phyloP scores from a whole-genome alignment of 805 yeast genomes.

The Nakazawaea ambrosiae region DNA sequence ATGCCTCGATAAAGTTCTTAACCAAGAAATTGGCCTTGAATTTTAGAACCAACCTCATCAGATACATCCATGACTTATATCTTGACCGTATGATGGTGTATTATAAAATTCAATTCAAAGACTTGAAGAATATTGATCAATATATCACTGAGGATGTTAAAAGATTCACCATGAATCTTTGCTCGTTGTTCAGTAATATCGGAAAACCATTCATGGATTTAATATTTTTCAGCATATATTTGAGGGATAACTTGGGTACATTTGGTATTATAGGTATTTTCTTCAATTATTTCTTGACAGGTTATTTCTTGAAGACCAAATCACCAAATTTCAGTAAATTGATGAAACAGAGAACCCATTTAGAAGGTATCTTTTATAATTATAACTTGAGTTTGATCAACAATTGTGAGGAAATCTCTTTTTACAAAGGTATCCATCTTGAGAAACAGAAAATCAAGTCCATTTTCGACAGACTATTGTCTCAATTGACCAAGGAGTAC shows the following conservation, averaged over 20 bases:
- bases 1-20: constrained; percentile 79
- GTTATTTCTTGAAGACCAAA: constrained; percentile 58
- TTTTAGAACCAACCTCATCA: constrained; percentile 74
- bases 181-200: constrained; percentile 77
- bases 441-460: constrained; percentile 62
- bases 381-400: constrained; percentile 79
- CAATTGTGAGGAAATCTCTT: constrained; percentile 90
- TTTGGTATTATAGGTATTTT: constrained; percentile 81
- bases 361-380: constrained; percentile 86
- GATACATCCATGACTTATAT: constrained; percentile 88
- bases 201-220: constrained; percentile 91
- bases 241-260: constrained; percentile 80
- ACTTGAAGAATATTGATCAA: constrained; percentile 68
- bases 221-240: constrained; percentile 74
- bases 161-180: constrained; percentile 72
- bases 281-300: constrained; percentile 73
- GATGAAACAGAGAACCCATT: constrained; percentile 62
- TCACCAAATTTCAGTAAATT: constrained; percentile 85
- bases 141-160: constrained; percentile 81
- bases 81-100: constrained; percentile 75
- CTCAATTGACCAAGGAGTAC: constrained; percentile 27
- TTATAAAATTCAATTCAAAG: constrained; percentile 68
- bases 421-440: constrained; percentile 79
- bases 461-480: constrained; percentile 48
- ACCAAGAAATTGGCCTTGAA: constrained; percentile 72